Evolutionary conservation across 257 asterid genomes (phyloP), one percentile per base, ranked within the genome.

Genomic region (Avicennia marina): DNA sequence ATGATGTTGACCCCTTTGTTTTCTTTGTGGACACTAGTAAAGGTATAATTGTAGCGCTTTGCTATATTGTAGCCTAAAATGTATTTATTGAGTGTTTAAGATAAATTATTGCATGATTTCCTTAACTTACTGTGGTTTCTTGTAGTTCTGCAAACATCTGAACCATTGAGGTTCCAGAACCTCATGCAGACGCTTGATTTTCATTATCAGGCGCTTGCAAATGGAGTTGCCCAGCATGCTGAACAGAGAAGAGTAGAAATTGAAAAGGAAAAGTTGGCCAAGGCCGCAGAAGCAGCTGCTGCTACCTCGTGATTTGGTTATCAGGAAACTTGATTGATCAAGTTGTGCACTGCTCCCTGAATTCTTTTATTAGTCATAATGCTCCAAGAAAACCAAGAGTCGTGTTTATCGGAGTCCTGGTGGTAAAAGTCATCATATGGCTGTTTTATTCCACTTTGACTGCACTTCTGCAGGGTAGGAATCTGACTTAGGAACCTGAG

Each of bases 191-290:
- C 94, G 4, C 89, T 93, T 20, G 99, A 89, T 72, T 79, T 84
- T 63, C 94, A 59, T 62, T 89, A 82, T 44, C 97, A 86, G 68
- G 96, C 97, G 11, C 78, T 89, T 40, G 97, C 97, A 29, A 82
- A 82, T 61, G 91, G 97, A 6, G 81, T 93, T 69, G 99, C 97
- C 29, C 95, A 84, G 86, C 99, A 93, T 61, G 95, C 99, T 32
- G 96, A 80, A 60, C 79, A 58, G 64, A 82, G 96, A 72, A 76
- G 87, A 78, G 72, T 56, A 17, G 97, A 82, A 44, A 86, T 93
- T 17, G 97, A 89, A 76, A 91, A 83, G 70, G 88, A 81, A 67
- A 87, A 73, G 62, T 0, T 86, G 71, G 83, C 78, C 64, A 89
- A 91, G 74, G 78, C 83, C 29, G 26, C 94, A 11, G 73, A 77